Evolutionary conservation across 1,284 basidiomycete genomes (phyloP).

Genomic region (Volvariella surrecta): DNA sequence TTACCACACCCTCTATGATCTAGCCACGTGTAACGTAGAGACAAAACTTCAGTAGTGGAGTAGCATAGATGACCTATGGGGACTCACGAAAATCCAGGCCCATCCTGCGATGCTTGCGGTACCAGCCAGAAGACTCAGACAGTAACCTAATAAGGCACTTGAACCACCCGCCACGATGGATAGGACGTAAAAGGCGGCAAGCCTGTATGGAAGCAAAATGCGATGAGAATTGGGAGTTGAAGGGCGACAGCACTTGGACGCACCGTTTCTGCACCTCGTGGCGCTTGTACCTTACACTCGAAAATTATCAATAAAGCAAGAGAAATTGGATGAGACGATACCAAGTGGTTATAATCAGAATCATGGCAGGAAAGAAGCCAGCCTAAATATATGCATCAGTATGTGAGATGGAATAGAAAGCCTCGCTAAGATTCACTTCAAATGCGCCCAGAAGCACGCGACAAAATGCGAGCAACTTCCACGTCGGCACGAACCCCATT

Average conservation of each 20-base stretch:
- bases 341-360: conserved; percentile 40
- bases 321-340: conserved; percentile 10
- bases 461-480: conserved; percentile 29
- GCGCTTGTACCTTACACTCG: conserved; percentile 30
- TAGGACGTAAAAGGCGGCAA: conserved; percentile 35
- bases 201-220: conserved; percentile 16
- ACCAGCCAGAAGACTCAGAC: conserved; percentile 28
- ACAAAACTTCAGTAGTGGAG: neutral
- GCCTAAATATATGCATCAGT: conserved; percentile 19
- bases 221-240: conserved; percentile 1
- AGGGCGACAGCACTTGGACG: conserved; percentile 6
- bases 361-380: conserved; percentile 36
- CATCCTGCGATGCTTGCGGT: conserved; percentile 30
- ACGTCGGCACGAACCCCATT: conserved; percentile 36
- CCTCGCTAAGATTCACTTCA: conserved; percentile 23
- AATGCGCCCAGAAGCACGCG: conserved; percentile 32
- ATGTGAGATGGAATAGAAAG: neutral
- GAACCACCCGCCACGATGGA: conserved; percentile 33
- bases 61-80: too few species aligned
- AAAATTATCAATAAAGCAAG: conserved; percentile 1
- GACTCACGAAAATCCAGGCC: conserved; percentile 40
- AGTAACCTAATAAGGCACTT: conserved; percentile 35
- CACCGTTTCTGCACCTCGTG: conserved; percentile 38
- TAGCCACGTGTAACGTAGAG: conserved; percentile 11
- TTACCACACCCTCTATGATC: conserved; percentile 38